A percentile compares a stretch with the other conserved stretches of the same genome.
phyloP scores from a whole-genome alignment of 805 yeast genomes.

The Saturnispora bothae region DNA sequence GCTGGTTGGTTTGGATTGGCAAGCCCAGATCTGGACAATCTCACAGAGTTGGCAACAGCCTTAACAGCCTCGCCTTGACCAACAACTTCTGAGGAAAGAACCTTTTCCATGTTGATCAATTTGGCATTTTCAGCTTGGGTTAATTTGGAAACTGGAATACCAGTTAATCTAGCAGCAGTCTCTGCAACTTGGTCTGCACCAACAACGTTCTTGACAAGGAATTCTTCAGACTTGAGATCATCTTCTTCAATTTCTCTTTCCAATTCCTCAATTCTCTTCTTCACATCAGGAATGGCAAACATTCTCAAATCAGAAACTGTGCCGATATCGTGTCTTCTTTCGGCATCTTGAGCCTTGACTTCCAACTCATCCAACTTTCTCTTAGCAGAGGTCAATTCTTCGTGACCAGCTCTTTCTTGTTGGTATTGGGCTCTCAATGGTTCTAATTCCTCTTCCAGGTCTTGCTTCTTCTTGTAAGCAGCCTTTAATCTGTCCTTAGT shows the following conservation, averaged over 20 bases:
- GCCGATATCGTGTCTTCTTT: slow-evolving; percentile 89
- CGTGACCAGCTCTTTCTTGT: slow-evolving; percentile 85
- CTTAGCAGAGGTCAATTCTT: slow-evolving; percentile 80
- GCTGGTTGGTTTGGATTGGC: slow-evolving; percentile 97
- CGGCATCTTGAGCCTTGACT: slow-evolving; percentile 90
- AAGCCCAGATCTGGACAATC: slow-evolving; percentile 87
- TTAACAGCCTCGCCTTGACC: slow-evolving; percentile 95
- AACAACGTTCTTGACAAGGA: slow-evolving; percentile 80
- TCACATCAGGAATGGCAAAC: slow-evolving; percentile 92
- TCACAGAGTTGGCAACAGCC: slow-evolving; percentile 91
- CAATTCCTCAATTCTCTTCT: slow-evolving; percentile 60
- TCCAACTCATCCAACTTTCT: slow-evolving; percentile 87
- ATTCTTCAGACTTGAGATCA: slow-evolving; percentile 30
- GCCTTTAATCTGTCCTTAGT: slow-evolving; percentile 77
- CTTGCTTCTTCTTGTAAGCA: slow-evolving; percentile 73
- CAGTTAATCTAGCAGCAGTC: slow-evolving; percentile 92
- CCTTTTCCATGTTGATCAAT: slow-evolving; percentile 89
- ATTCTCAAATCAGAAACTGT: slow-evolving; percentile 93
- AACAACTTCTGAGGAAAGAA: slow-evolving; percentile 71
- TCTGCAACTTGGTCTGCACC: slow-evolving; percentile 73
- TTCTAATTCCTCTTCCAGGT: slow-evolving; percentile 69
- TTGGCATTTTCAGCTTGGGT: slow-evolving; percentile 93
- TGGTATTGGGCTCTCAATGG: slow-evolving; percentile 81
- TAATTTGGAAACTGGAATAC: slow-evolving; percentile 90
- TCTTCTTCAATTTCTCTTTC: slow-evolving; percentile 70